Evolutionary conservation across 164 flowering plant genomes (phyloP).

Genomic region (Tinospora cordifolia): DNA sequence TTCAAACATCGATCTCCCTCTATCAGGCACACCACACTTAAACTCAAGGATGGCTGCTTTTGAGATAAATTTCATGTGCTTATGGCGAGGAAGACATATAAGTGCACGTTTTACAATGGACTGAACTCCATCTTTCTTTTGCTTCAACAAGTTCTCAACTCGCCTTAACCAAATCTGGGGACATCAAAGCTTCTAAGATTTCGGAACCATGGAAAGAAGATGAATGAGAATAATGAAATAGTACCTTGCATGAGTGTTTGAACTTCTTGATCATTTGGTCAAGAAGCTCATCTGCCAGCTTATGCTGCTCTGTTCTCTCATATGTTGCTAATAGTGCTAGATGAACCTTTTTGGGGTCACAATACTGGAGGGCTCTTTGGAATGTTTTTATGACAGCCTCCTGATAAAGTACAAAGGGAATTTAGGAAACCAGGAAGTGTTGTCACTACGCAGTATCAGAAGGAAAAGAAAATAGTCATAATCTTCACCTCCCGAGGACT

Average conservation of each 20-base stretch:
- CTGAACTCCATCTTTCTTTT: slow-evolving; percentile 50
- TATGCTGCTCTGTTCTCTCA: slow-evolving; percentile 61
- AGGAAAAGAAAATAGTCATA: not conserved
- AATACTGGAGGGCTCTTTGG: slow-evolving; percentile 73
- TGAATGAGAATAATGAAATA: not conserved
- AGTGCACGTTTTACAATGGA: slow-evolving; percentile 55
- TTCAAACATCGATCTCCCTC: slow-evolving; percentile 83
- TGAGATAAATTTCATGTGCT: slow-evolving; percentile 72
- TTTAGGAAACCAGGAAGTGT: not conserved
- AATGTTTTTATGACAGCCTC: slow-evolving; percentile 70
- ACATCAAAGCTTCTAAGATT: slow-evolving; percentile 3
- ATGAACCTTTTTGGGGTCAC: slow-evolving; percentile 75
- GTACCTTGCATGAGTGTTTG: slow-evolving; percentile 74
- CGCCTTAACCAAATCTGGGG: slow-evolving; percentile 74
- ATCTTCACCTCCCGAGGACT: slow-evolving; percentile 66
- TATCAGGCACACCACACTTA: slow-evolving; percentile 73
- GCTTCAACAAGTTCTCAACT: slow-evolving; percentile 43
- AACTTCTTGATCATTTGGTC: slow-evolving; percentile 74
- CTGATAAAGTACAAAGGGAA: slow-evolving; percentile 31
- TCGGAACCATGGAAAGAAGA: not conserved
- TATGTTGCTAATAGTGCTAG: slow-evolving; percentile 63
- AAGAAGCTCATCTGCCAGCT: slow-evolving; percentile 65
- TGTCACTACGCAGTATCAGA: not conserved
- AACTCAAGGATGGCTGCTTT: slow-evolving; percentile 76
- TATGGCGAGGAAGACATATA: slow-evolving; percentile 54